A percentile compares a stretch with the other conserved stretches of the same genome.
Evolutionary conservation across 2,329 filamentous ascomycete species (phyloP).

Genomic region (Diaporthe sp.): DNA sequence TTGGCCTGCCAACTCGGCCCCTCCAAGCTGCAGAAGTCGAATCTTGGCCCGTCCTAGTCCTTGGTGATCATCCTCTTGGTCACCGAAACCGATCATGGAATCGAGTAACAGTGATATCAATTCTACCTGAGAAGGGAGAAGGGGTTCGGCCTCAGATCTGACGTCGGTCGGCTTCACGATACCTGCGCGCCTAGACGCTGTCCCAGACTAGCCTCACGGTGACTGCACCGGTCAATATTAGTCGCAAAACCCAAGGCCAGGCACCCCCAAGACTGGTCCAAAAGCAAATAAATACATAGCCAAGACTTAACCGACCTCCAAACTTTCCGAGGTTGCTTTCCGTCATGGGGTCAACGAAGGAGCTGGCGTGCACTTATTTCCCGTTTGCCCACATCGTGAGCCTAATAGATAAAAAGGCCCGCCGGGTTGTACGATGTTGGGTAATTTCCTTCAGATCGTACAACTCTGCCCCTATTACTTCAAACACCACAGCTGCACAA

Average conservation of each 20-base stretch:
- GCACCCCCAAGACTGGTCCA: neutral
- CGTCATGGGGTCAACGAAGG: neutral
- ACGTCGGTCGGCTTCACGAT: neutral
- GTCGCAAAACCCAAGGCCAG: neutral
- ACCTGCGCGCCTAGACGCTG: neutral
- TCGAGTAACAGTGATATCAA: neutral
- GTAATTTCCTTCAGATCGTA: neutral
- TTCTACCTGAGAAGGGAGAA: too few relatives aligned
- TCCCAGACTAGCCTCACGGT: neutral
- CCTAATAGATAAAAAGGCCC: neutral
- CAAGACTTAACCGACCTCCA: neutral
- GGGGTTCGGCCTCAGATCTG: neutral
- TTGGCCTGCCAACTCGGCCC: conserved; percentile 4
- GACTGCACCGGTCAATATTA: neutral
- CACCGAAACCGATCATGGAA: neutral
- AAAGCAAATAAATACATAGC: neutral
- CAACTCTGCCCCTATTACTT: too few relatives aligned
- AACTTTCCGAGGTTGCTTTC: neutral
- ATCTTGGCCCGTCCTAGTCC: neutral
- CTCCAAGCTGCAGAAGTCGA: neutral
- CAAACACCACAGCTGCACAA: too few relatives aligned
- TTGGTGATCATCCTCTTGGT: neutral
- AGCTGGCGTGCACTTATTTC: neutral
- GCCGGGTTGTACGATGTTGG: neutral
- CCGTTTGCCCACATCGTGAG: neutral